phyloP scores from a whole-genome alignment of 768 basidiomycete species.

The Inosperma sp. region DNA sequence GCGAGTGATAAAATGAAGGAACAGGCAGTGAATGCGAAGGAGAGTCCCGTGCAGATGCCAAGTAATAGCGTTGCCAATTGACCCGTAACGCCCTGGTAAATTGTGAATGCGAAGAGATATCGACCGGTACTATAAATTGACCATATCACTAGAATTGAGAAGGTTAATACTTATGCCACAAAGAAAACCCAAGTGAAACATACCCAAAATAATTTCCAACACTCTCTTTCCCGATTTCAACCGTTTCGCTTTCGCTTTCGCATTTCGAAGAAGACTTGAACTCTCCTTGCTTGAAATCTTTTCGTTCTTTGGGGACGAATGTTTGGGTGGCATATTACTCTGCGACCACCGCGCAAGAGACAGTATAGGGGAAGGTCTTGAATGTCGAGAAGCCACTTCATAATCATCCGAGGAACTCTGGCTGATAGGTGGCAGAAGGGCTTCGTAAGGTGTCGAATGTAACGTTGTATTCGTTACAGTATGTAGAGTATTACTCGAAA shows the following conservation, averaged over 20 bases:
- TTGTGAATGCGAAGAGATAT: constrained; percentile 57
- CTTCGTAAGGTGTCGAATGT: constrained; percentile 41
- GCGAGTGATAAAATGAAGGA: constrained; percentile 40
- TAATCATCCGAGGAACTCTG: constrained; percentile 32
- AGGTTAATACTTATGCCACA: neutral
- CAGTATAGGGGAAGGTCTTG: constrained; percentile 26
- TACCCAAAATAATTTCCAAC: constrained; percentile 38
- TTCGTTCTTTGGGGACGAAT: constrained; percentile 23
- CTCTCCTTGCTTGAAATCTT: constrained; percentile 25
- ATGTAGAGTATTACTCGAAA: constrained; percentile 37
- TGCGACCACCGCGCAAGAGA: constrained; percentile 25
- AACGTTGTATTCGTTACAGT: constrained; percentile 37
- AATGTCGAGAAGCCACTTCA: constrained; percentile 36
- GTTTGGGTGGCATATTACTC: constrained; percentile 22
- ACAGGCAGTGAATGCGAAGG: constrained; percentile 39
- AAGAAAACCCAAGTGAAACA: constrained; percentile 12
- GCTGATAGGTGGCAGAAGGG: constrained; percentile 36
- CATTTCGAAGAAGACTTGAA: constrained; percentile 1
- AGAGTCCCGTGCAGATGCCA: constrained; percentile 43
- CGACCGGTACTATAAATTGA: constrained; percentile 57
- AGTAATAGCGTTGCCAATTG: constrained; percentile 45
- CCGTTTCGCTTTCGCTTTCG: constrained; percentile 22
- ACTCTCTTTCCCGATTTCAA: constrained; percentile 31
- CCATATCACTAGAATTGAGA: constrained; percentile 45
- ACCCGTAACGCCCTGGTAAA: constrained; percentile 40